Evolutionary conservation across 1,284 basidiomycete species (phyloP).

Genomic region (Trametes versicolor): DNA sequence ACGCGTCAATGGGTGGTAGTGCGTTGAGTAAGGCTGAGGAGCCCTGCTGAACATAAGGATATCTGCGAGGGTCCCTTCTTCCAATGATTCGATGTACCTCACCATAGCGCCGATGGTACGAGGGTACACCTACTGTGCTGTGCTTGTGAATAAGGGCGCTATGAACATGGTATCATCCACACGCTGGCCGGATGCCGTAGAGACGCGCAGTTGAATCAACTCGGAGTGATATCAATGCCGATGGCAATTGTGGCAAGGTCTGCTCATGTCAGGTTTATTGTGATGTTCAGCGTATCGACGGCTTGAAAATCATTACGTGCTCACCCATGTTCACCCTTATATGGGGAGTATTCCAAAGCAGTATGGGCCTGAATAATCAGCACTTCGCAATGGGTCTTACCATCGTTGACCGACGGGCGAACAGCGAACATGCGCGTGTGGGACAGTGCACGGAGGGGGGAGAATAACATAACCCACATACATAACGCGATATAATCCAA

Average conservation of each 20-base stretch:
- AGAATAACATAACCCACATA: slow-evolving; percentile 24
- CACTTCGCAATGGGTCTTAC: too few species aligned
- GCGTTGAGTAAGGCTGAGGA: not conserved
- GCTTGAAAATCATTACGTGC: too few species aligned
- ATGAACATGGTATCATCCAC: not conserved
- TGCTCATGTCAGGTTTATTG: too few species aligned
- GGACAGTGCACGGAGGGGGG: slow-evolving; percentile 7
- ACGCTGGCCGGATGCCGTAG: not conserved
- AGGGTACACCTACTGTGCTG: not conserved
- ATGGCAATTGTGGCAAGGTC: too few species aligned
- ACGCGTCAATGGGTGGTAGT: not conserved
- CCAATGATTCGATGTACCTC: not conserved
- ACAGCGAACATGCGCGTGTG: not conserved
- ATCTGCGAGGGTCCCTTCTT: not conserved
- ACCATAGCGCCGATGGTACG: not conserved
- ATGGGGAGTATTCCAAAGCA: too few species aligned
- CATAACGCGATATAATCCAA: slow-evolving; percentile 27
- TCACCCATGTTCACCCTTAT: too few species aligned
- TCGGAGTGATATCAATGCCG: too few species aligned
- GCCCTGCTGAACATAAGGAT: not conserved
- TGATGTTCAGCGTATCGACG: too few species aligned
- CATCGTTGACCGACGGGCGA: too few species aligned
- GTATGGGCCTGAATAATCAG: too few species aligned
- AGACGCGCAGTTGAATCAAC: not conserved
- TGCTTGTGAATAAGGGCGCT: not conserved